Evolutionary conservation across 2,329 filamentous ascomycete species (phyloP).

Genomic region (Exophiala viscosa): DNA sequence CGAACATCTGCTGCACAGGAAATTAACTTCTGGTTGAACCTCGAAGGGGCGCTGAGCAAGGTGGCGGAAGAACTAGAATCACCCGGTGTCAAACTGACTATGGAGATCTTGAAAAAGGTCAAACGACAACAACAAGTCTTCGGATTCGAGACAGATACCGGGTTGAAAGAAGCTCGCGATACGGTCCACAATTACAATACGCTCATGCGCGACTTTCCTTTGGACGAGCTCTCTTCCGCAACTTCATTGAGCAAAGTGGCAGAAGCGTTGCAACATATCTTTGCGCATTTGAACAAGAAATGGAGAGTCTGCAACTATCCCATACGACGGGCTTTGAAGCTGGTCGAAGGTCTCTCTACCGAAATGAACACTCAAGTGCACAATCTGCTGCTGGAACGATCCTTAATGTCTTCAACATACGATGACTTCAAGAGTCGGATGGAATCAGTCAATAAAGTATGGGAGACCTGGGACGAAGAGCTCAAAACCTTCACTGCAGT

Average conservation of each 20-base stretch:
- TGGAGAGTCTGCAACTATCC: constrained; percentile 94
- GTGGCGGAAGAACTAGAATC: constrained; percentile 86
- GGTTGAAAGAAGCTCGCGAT: constrained; percentile 91
- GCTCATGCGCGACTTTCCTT: constrained; percentile 94
- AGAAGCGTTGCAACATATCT: constrained; percentile 85
- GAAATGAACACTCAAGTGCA: constrained; percentile 87
- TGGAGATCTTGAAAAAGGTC: constrained; percentile 92
- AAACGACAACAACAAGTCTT: constrained; percentile 98
- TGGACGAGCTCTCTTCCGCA: constrained; percentile 90
- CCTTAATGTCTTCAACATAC: constrained; percentile 88
- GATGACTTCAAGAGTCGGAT: constrained; percentile 84
- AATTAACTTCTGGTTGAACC: constrained; percentile 98
- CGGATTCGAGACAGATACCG: constrained; percentile 93
- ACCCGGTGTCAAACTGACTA: constrained; percentile 82
- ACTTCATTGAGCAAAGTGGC: constrained; percentile 84
- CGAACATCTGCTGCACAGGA: constrained; percentile 85
- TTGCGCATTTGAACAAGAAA: constrained; percentile 95
- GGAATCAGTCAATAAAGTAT: constrained; percentile 78
- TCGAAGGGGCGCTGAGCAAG: constrained; percentile 88
- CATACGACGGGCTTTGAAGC: constrained; percentile 79
- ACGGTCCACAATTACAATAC: constrained; percentile 98
- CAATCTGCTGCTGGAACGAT: constrained; percentile 75
- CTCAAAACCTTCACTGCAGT: constrained; percentile 98
- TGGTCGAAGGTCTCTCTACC: constrained; percentile 95
- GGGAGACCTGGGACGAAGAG: constrained; percentile 89